Percentiles rank a stretch among this genome's conserved stretches.
phyloP scores from a whole-genome alignment of 2,329 filamentous ascomycete genomes.

The Colletotrichum higginsianum region DNA sequence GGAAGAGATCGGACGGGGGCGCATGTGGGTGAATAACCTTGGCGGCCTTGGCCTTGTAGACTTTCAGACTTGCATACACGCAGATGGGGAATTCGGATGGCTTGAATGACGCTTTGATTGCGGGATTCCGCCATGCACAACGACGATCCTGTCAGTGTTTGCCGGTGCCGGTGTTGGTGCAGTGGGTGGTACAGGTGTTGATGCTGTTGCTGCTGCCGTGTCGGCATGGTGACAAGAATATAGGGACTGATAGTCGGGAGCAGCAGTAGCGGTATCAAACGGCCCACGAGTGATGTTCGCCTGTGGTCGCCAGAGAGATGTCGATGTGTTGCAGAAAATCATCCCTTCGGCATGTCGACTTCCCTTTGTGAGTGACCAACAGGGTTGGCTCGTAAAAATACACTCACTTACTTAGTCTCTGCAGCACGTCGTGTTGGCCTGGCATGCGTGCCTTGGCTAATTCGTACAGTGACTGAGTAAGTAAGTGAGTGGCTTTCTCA shows the following conservation, averaged over 20 bases:
- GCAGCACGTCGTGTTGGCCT: conserved; percentile 6
- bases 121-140: conserved; percentile 28
- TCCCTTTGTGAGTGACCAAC: conserved; percentile 12
- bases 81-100: conserved; percentile 27
- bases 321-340: background rate
- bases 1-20: conserved; percentile 29
- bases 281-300: conserved; percentile 19
- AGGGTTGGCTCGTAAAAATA: background rate
- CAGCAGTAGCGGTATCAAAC: background rate
- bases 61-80: conserved; percentile 9
- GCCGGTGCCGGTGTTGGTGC: no score
- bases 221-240: conserved; percentile 9
- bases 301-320: conserved; percentile 7
- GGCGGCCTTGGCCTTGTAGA: conserved; percentile 6
- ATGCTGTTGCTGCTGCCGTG: conserved; percentile 18
- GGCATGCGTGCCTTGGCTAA: conserved; percentile 1
- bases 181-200: background rate
- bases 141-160: conserved; percentile 33
- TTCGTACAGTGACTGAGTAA: conserved; percentile 6
- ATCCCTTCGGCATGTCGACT: background rate
- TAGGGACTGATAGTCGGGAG: conserved; percentile 5
- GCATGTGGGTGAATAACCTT: background rate
- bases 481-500: no score
- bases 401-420: background rate
- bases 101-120: conserved; percentile 36